Conservation (phyloP, 495 filamentous ascomycete genomes). For the Jackrogersella multiformis region DNA sequence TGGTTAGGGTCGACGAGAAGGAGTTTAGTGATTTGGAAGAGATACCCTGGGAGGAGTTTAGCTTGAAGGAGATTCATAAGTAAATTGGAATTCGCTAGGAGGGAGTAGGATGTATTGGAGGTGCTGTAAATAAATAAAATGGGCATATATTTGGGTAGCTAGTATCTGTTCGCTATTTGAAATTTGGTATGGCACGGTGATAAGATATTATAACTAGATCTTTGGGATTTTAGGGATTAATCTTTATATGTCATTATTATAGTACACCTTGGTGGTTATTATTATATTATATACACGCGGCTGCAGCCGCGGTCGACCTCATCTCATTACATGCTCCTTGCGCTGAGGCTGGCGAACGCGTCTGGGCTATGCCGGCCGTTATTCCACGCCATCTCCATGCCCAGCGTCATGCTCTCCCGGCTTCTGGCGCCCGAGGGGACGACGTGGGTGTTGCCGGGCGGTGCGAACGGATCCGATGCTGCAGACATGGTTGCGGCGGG, state of each 20-base stretch:
- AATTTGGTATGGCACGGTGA: no score
- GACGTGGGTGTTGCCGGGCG: slow-evolving; percentile 57
- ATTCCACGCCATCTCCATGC: slow-evolving; percentile 69
- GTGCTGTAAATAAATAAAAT: no score
- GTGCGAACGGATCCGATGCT: slow-evolving; percentile 33
- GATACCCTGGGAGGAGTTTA: slow-evolving; percentile 56
- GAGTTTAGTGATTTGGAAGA: slow-evolving; percentile 48
- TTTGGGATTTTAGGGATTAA: no score
- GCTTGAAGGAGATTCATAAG: slow-evolving; percentile 46
- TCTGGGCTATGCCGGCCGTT: slow-evolving; percentile 92
- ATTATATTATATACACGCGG: slow-evolving; percentile 31
- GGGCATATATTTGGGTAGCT: no score
- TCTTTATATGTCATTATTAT: no score
- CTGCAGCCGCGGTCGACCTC: background rate
- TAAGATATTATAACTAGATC: no score
- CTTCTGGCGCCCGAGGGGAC: slow-evolving; percentile 61
- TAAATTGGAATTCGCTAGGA: background rate
- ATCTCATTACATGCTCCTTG: slow-evolving; percentile 50
- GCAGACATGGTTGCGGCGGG: slow-evolving; percentile 25
- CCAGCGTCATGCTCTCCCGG: slow-evolving; percentile 89
- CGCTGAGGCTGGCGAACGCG: slow-evolving; percentile 94
- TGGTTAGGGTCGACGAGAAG: slow-evolving; percentile 49
- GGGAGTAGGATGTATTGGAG: background rate
- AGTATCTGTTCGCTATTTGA: no score
- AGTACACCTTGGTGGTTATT: slow-evolving; percentile 28